Conservation (phyloP, 176 grass and related monocot genomes). For the Luzula sylvatica region DNA sequence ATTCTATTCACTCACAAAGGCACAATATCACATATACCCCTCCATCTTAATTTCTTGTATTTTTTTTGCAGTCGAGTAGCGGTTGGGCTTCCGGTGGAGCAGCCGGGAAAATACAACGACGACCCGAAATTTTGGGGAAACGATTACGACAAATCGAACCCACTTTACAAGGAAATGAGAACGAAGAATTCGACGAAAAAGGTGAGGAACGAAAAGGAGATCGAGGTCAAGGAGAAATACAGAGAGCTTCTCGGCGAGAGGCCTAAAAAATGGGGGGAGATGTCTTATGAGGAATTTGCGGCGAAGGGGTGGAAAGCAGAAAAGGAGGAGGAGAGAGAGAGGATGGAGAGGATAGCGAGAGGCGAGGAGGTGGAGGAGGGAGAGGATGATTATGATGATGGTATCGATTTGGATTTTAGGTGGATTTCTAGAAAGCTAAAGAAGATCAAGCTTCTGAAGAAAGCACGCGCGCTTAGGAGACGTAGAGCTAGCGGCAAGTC, state of each 20-base stretch:
- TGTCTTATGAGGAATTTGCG: constrained; percentile 51
- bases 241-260: constrained; percentile 39
- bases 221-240: constrained; percentile 39
- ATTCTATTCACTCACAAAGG: constrained; percentile 9
- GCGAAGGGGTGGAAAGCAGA: constrained; percentile 20
- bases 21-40: too few species aligned
- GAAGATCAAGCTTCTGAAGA: too few species aligned
- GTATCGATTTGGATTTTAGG: constrained; percentile 55
- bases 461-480: too few species aligned
- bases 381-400: constrained; percentile 42
- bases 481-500: too few species aligned
- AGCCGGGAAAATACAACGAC: constrained; percentile 61
- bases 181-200: too few species aligned
- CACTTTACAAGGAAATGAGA: constrained; percentile 69
- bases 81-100: constrained; percentile 60
- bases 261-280: constrained; percentile 58
- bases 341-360: constrained; percentile 5
- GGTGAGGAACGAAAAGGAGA: constrained; percentile 55
- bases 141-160: constrained; percentile 52
- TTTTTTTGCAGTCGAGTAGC: constrained; percentile 47
- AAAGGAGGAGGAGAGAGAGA: constrained; percentile 17
- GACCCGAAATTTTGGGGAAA: constrained; percentile 62
- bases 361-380: constrained; percentile 13
- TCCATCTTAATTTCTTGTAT: too few species aligned
- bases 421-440: background rate